Evolutionary conservation across 2,329 filamentous ascomycete genomes (phyloP), one percentile per base, ranked within the genome.

Genomic region (Ilyonectria sp.): DNA sequence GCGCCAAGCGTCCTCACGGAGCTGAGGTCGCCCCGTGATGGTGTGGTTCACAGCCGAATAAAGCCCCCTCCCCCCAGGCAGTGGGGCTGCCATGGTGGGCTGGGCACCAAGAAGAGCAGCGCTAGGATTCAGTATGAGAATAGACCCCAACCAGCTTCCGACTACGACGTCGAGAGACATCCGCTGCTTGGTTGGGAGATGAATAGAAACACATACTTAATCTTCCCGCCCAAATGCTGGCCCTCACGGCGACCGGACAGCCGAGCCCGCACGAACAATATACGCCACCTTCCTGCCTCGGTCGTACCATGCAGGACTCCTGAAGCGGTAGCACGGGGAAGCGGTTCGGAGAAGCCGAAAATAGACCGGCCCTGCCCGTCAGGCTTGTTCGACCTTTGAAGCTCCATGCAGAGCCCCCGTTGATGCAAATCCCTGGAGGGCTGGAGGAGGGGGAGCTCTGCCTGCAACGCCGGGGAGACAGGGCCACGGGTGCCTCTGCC

Each of bases 221-320:
- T 43, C 40, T 4, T 43, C 40, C 40, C 15, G 13, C 37, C n/a
- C 40, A 17, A 43, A 43, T n/a, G 54, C 50, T 64, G 55, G 37
- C 47, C 61, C 54, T 60, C 61, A 50, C 63, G 58, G 60, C 52
- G 29, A 57, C 29, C 65, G 55, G 40, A 50, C 56, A 54, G 53
- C 37, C 52, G 55, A 35, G 57, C 63, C 59, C 52, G 66, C 68
- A 64, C 64, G 53, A 72, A 69, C 58, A 65, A 55, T 62, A 63
- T 63, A 63, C 67, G 60, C 63, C 67, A 61, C 63, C 21, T 54
- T 52, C 65, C 57, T 69, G 58, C 58, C 65, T 69, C 50, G 59
- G 68, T 74, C 74, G 66, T 74, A 69, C 66, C 72, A 74, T 75
- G 74, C 74, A 72, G 63, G 56, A 64, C 44, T 53, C 72, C 71